A percentile compares a stretch with the other conserved stretches of the same genome.
These are phyloP conservation scores for Vachellia collinsii DNA, from an alignment of 306 rosid species.

Conservation along the genomic window DNA sequence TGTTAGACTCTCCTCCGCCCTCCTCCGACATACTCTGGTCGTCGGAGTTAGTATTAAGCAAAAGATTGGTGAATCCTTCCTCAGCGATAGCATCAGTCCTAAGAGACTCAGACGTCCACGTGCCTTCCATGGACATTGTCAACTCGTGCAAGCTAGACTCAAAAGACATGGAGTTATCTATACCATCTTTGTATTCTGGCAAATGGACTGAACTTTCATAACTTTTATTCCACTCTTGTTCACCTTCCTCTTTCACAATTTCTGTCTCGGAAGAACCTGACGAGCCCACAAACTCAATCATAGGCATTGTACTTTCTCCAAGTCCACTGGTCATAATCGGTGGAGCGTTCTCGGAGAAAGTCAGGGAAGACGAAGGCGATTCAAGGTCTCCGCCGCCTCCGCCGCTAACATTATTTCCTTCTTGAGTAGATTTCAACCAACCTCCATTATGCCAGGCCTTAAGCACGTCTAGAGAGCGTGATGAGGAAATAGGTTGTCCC, in stretches of 20 bases:
- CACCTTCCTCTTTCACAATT: conserved; percentile 61
- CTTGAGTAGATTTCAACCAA: conserved; percentile 46
- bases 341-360: conserved; percentile 64
- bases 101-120: conserved; percentile 54
- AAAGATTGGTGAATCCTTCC: conserved; percentile 89
- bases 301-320: conserved; percentile 46
- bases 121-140: conserved; percentile 61
- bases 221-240: conserved; percentile 64
- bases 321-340: conserved; percentile 41
- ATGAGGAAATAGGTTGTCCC: conserved; percentile 17
- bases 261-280: conserved; percentile 56
- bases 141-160: conserved; percentile 57
- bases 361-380: conserved; percentile 84
- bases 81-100: conserved; percentile 53
- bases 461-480: conserved; percentile 36
- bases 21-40: conserved; percentile 70
- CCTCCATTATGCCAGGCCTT: conserved; percentile 56
- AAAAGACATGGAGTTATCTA: conserved; percentile 53
- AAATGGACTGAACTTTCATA: conserved; percentile 48
- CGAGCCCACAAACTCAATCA: conserved; percentile 83
- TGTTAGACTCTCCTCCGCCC: conserved; percentile 62
- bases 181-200: conserved; percentile 47
- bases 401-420: conserved; percentile 31
- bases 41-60: conserved; percentile 68
- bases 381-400: conserved; percentile 62